phyloP scores from a whole-genome alignment of 768 basidiomycete genomes.

The Hebeloma cylindrosporum region DNA sequence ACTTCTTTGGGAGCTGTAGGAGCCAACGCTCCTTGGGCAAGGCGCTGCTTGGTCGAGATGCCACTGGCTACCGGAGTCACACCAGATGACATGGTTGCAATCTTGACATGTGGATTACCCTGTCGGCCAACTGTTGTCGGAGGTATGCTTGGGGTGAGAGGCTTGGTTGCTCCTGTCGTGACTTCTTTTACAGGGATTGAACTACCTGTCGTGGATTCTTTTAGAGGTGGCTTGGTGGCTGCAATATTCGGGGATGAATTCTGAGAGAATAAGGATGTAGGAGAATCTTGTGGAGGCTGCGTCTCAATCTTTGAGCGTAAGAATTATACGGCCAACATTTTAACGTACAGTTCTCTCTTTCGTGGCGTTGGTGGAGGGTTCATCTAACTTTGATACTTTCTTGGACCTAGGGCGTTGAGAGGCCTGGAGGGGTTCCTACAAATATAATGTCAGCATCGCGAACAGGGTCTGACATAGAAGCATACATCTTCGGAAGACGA shows the following conservation, averaged over 20 bases:
- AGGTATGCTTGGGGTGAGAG: no score
- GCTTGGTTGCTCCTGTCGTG: no score
- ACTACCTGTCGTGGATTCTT: conserved; percentile 9
- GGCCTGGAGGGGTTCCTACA: conserved; percentile 10
- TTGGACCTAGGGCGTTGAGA: background rate
- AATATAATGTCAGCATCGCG: background rate
- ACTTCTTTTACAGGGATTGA: background rate
- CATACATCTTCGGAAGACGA: conserved; percentile 17
- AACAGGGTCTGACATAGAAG: background rate
- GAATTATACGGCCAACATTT: background rate
- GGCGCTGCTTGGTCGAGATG: conserved; percentile 51
- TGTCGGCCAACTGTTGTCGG: conserved; percentile 16
- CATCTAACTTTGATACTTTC: background rate
- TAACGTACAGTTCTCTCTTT: no score
- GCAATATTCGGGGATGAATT: conserved; percentile 14
- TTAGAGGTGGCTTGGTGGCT: background rate
- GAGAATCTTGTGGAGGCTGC: background rate
- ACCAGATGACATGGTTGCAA: conserved; percentile 15
- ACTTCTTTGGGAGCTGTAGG: conserved; percentile 37
- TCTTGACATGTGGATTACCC: conserved; percentile 26
- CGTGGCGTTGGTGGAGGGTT: no score
- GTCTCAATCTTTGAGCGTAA: background rate
- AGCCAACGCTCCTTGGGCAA: conserved; percentile 40
- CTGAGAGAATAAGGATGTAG: conserved; percentile 13
- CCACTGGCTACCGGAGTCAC: conserved; percentile 29